These are phyloP conservation scores for Ustilago curta DNA, from an alignment of 1,284 basidiomycete species.

Conservation along the genomic window DNA sequence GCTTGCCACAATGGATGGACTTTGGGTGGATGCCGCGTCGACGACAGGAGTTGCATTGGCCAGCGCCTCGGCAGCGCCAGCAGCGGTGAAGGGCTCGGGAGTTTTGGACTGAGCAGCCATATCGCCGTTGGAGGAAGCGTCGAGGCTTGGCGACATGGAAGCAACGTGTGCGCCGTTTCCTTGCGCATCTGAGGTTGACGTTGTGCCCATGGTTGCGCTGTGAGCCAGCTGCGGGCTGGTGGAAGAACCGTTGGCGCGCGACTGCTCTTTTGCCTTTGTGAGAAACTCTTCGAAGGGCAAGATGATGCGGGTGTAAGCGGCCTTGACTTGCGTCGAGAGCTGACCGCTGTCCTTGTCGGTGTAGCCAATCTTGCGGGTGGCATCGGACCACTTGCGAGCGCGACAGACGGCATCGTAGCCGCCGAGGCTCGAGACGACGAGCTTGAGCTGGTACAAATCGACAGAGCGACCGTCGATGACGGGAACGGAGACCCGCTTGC, in stretches of 20 bases:
- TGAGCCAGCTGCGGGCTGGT: constrained; percentile 31
- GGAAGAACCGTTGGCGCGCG: constrained; percentile 29
- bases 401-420: constrained; percentile 84
- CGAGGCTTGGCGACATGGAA: constrained; percentile 39
- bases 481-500: constrained; percentile 85
- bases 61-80: constrained; percentile 29
- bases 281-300: constrained; percentile 93
- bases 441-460: constrained; percentile 91
- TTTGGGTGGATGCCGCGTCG: constrained; percentile 22
- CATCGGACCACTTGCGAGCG: constrained; percentile 85
- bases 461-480: constrained; percentile 90
- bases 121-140: constrained; percentile 20
- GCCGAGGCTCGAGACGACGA: constrained; percentile 87
- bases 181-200: constrained; percentile 8
- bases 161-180: constrained; percentile 13
- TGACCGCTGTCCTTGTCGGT: constrained; percentile 74
- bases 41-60: constrained; percentile 21
- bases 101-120: constrained; percentile 21
- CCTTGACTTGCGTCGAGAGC: constrained; percentile 86
- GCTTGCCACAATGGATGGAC: constrained; percentile 32
- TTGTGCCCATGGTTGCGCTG: constrained; percentile 27
- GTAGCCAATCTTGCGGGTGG: constrained; percentile 85
- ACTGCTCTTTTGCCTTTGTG: constrained; percentile 70
- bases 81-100: constrained; percentile 36
- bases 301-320: constrained; percentile 89